Conservation (phyloP, 2,329 filamentous ascomycete genomes). For the Aureobasidium sp. region DNA sequence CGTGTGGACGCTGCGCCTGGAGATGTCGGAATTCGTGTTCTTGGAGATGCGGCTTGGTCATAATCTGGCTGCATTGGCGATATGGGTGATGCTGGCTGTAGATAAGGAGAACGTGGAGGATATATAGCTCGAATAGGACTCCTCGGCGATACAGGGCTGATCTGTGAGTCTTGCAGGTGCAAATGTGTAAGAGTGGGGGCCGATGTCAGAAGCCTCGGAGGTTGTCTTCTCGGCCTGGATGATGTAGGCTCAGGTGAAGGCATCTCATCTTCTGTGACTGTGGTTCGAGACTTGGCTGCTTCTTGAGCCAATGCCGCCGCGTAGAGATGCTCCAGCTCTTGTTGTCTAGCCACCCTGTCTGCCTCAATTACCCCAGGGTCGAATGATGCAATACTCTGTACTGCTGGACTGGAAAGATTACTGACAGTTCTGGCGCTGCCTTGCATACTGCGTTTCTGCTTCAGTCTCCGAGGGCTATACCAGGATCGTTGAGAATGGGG, state of each 20-base stretch:
- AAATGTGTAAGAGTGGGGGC: constrained; percentile 23
- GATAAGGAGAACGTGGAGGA: constrained; percentile 30
- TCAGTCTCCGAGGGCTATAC: constrained; percentile 23
- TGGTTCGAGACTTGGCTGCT: constrained; percentile 36
- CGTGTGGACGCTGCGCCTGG: background rate
- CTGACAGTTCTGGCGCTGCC: constrained; percentile 31
- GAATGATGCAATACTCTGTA: constrained; percentile 61
- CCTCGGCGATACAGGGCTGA: constrained; percentile 28
- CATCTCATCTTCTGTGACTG: constrained; percentile 10
- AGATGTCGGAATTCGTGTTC: background rate
- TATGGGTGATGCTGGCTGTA: constrained; percentile 19
- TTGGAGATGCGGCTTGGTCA: constrained; percentile 12
- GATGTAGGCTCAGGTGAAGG: background rate
- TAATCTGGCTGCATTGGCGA: constrained; percentile 25
- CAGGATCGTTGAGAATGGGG: constrained; percentile 25
- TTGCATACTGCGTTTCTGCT: constrained; percentile 22
- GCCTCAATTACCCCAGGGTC: constrained; percentile 69
- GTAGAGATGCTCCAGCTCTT: constrained; percentile 85
- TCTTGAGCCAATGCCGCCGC: constrained; percentile 89
- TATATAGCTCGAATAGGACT: constrained; percentile 44
- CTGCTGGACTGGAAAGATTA: constrained; percentile 35
- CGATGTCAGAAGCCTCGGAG: constrained; percentile 24
- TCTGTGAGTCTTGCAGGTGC: constrained; percentile 28
- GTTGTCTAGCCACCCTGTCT: constrained; percentile 67
- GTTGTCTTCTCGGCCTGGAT: constrained; percentile 11